A percentile compares a stretch with the other conserved stretches of the same genome.
phyloP scores from a whole-genome alignment of 139 green algal species.

The Zygnema circumcarinatum region DNA sequence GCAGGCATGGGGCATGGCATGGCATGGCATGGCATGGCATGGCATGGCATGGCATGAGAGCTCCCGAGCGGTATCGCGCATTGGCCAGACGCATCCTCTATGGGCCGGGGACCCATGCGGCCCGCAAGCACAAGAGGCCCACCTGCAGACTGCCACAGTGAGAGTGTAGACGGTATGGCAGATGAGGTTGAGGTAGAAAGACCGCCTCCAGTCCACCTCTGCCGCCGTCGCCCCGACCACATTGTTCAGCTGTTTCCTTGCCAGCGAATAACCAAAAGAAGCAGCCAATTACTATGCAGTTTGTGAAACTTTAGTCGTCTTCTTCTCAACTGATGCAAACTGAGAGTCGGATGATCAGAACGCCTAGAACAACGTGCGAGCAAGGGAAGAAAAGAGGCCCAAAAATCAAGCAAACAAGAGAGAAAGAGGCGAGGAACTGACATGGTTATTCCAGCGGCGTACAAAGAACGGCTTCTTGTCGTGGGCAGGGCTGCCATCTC shows the following conservation, averaged over 20 bases:
- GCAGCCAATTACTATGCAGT: no score
- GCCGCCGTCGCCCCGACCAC: neutral
- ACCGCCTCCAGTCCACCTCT: slow-evolving; percentile 52
- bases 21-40: no score
- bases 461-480: slow-evolving; percentile 45
- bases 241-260: slow-evolving; percentile 10
- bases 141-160: slow-evolving; percentile 57
- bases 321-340: no score
- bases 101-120: no score
- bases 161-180: slow-evolving; percentile 35
- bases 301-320: no score
- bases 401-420: neutral
- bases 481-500: neutral
- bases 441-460: slow-evolving; percentile 2
- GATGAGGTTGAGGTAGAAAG: slow-evolving; percentile 62
- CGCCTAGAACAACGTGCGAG: neutral
- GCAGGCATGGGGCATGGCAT: no score
- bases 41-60: no score
- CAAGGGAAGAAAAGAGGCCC: neutral
- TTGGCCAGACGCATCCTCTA: no score
- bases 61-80: no score
- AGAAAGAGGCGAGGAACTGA: neutral
- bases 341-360: no score
- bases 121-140: neutral
- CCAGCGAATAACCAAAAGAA: no score